A percentile compares a stretch with the other conserved stretches of the same genome.
Evolutionary conservation across 2,329 filamentous ascomycete species (phyloP).

Genomic region (Cladophialophora chaetospira): DNA sequence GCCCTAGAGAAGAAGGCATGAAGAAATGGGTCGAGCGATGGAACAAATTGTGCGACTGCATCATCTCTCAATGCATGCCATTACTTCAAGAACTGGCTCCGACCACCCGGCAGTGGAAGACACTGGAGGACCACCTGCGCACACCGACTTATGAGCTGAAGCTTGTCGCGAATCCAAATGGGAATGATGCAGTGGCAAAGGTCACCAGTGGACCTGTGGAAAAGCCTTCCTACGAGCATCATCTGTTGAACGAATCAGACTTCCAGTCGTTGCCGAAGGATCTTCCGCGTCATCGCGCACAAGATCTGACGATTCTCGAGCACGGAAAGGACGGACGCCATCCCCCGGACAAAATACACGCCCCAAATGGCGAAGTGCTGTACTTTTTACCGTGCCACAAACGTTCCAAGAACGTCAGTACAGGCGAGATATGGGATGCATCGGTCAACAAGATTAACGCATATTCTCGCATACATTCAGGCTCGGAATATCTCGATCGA

Average conservation of each 20-base stretch:
- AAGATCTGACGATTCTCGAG: conserved; percentile 3
- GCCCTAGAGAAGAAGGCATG: not conserved
- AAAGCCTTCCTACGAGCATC: conserved; percentile 12
- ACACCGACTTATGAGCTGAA: conserved; percentile 16
- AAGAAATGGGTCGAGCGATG: conserved; percentile 8
- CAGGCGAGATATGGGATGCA: conserved; percentile 7
- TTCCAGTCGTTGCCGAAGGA: not conserved
- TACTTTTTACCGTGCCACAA: conserved; percentile 7
- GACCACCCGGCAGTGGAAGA: conserved; percentile 6
- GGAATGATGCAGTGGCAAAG: conserved; percentile 4
- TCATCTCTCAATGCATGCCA: conserved; percentile 13
- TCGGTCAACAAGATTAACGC: conserved; percentile 14
- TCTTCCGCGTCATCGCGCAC: not conserved
- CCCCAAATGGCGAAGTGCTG: not conserved
- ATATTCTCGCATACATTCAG: conserved; percentile 3
- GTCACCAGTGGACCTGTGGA: conserved; percentile 5
- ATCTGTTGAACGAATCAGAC: conserved; percentile 1
- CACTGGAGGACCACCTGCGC: conserved; percentile 13
- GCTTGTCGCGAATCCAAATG: not conserved
- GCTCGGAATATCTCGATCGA: not conserved
- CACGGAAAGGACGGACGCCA: conserved; percentile 14
- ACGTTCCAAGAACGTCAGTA: not conserved
- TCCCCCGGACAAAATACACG: conserved; percentile 9
- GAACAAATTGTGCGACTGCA: conserved; percentile 14
- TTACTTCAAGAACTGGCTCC: conserved; percentile 13